These are phyloP conservation scores for Monilinia fructigena DNA, from an alignment of 2,329 filamentous ascomycete species.

Conservation along the genomic window DNA sequence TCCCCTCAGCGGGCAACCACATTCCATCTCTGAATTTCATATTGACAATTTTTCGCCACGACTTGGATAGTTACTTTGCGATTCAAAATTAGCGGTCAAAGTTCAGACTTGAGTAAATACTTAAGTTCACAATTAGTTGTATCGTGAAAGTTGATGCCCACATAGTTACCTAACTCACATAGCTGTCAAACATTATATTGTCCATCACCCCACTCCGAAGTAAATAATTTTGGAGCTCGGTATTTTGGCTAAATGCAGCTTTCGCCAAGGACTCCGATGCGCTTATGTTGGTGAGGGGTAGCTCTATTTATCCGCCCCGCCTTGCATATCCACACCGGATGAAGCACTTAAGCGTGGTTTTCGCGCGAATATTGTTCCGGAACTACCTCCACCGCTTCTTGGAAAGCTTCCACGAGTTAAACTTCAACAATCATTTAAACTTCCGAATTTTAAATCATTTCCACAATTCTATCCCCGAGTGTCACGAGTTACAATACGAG, in stretches of 20 bases:
- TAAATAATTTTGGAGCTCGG: background rate
- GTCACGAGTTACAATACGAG: slow-evolving; percentile 12
- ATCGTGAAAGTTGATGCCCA: background rate
- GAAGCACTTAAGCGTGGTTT: background rate
- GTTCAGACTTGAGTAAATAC: background rate
- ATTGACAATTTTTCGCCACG: slow-evolving; percentile 15
- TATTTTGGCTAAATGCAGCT: slow-evolving; percentile 18
- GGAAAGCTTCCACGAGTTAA: slow-evolving; percentile 19
- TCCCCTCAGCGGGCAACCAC: slow-evolving; percentile 63
- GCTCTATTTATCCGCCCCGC: slow-evolving; percentile 18
- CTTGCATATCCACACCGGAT: slow-evolving; percentile 3
- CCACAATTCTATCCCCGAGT: background rate
- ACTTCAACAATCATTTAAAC: background rate
- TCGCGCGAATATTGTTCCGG: slow-evolving; percentile 23
- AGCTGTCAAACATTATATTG: slow-evolving; percentile 5
- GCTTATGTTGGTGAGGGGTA: slow-evolving; percentile 13
- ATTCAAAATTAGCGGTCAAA: background rate
- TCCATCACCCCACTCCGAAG: slow-evolving; percentile 6
- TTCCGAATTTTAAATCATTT: background rate
- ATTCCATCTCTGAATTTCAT: slow-evolving; percentile 67
- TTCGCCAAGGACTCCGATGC: slow-evolving; percentile 20
- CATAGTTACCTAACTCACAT: background rate
- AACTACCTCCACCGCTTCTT: background rate
- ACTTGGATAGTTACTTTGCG: background rate
- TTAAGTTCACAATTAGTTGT: background rate